Conservation (phyloP, 1,139 yeast genomes). For the Kurtzmaniella quercitrusa region DNA sequence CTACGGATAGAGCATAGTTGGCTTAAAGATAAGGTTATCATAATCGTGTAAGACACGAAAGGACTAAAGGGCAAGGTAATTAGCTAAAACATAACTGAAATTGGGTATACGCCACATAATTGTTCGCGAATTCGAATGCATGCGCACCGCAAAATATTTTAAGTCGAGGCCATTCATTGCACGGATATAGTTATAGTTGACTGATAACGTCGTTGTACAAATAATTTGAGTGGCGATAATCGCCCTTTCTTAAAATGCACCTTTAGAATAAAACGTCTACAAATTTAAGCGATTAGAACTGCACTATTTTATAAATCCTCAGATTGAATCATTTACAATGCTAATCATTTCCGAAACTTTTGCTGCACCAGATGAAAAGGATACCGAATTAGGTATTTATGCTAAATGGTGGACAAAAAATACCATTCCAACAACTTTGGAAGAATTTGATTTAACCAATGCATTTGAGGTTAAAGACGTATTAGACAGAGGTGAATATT, state of each 20-base stretch:
- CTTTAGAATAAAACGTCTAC: too few species aligned
- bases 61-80: not conserved
- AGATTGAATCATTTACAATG: not conserved
- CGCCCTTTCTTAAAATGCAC: too few species aligned
- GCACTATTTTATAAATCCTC: not conserved
- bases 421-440: not conserved
- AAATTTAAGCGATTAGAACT: not conserved
- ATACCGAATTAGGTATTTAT: not conserved
- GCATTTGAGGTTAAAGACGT: conserved; percentile 11
- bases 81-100: not conserved
- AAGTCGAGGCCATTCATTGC: not conserved
- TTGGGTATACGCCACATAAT: not conserved
- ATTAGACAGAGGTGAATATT: conserved; percentile 15
- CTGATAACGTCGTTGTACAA: too few species aligned
- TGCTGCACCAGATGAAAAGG: not conserved
- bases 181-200: not conserved
- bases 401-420: not conserved
- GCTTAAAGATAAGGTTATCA: not conserved
- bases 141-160: too few species aligned
- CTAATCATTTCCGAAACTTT: not conserved
- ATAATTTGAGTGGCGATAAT: too few species aligned
- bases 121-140: not conserved
- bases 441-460: not conserved
- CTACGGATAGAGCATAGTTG: not conserved
- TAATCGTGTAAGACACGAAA: not conserved